phyloP scores from a whole-genome alignment of 352 stramenopile species.

The Phytophthora crassamura region DNA sequence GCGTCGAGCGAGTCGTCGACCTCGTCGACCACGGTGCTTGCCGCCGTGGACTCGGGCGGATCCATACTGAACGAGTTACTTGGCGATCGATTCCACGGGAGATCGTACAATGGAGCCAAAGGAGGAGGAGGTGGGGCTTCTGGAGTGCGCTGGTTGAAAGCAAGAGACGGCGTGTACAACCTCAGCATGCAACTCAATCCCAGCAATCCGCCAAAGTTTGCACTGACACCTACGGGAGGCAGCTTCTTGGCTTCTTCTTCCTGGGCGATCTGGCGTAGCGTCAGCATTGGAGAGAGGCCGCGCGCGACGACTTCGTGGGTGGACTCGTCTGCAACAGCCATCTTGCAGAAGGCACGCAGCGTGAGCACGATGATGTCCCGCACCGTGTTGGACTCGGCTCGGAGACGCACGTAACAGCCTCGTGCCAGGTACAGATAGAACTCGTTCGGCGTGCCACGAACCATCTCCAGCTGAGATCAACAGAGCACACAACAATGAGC shows the following conservation, averaged over 20 bases:
- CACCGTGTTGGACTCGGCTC: slow-evolving; percentile 73
- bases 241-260: slow-evolving; percentile 50
- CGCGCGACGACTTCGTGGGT: slow-evolving; percentile 53
- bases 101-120: slow-evolving; percentile 44
- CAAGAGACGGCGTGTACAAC: slow-evolving; percentile 62
- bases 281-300: slow-evolving; percentile 74
- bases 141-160: slow-evolving; percentile 48
- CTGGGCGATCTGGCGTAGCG: slow-evolving; percentile 63
- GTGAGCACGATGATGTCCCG: slow-evolving; percentile 88
- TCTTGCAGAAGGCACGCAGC: slow-evolving; percentile 74
- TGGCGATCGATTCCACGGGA: slow-evolving; percentile 66
- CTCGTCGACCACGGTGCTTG: slow-evolving; percentile 36
- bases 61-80: slow-evolving; percentile 39
- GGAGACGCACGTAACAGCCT: slow-evolving; percentile 71
- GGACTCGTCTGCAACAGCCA: slow-evolving; percentile 55
- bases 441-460: slow-evolving; percentile 60
- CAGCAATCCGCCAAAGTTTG: slow-evolving; percentile 54
- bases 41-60: slow-evolving; percentile 29
- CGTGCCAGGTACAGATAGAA: slow-evolving; percentile 68
- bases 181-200: slow-evolving; percentile 62
- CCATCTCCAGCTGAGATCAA: slow-evolving; percentile 61
- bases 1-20: slow-evolving; percentile 30
- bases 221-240: slow-evolving; percentile 50
- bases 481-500: slow-evolving; percentile 21
- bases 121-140: slow-evolving; percentile 33